A percentile compares a stretch with the other conserved stretches of the same genome.
These are phyloP conservation scores for Tagetes erecta DNA, from an alignment of 129 eudicot genomes.

Conservation along the genomic window DNA sequence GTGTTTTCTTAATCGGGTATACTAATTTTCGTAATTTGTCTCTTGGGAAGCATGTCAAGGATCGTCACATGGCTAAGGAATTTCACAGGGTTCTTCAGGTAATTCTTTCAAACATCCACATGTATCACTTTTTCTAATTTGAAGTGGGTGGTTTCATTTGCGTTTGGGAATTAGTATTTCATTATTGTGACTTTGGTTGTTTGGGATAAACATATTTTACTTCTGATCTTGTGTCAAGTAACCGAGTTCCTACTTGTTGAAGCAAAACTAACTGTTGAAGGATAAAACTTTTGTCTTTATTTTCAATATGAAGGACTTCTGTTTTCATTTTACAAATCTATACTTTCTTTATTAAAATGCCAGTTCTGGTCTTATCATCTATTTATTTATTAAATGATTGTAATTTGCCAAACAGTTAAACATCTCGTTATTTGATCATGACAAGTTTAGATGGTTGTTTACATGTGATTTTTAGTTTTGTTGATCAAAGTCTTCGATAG, in stretches of 20 bases:
- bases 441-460: background rate
- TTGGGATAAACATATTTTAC: background rate
- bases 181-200: background rate
- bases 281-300: background rate
- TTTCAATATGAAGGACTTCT: background rate
- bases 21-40: conserved; percentile 77
- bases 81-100: conserved; percentile 76
- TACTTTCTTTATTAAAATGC: background rate
- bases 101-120: conserved; percentile 3
- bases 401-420: background rate
- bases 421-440: background rate
- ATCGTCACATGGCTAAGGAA: conserved; percentile 65
- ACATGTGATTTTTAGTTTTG: background rate
- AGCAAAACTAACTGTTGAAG: background rate
- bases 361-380: background rate
- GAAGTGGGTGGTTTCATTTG: background rate
- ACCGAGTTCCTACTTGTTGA: background rate
- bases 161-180: background rate
- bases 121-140: background rate
- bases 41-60: conserved; percentile 83
- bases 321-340: background rate
- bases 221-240: background rate
- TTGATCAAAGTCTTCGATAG: conserved; percentile 5
- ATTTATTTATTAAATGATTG: background rate
- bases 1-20: conserved; percentile 87